Evolutionary conservation across 305 asterid species (phyloP), one percentile per base, ranked within the genome.

Genomic region (Salvia sclarea): DNA sequence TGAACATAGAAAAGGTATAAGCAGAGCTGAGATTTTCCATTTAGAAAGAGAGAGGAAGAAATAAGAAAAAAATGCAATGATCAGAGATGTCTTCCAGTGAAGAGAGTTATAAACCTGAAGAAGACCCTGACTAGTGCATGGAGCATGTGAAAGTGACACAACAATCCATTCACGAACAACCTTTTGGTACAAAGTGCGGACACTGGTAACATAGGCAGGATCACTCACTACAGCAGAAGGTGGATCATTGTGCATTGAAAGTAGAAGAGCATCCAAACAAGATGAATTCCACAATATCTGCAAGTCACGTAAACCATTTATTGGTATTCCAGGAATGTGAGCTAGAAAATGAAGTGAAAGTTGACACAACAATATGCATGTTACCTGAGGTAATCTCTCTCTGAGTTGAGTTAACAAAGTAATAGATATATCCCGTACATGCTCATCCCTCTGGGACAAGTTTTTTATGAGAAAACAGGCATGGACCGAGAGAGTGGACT

Each of bases 91-190:
- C 12, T 24, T 25, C 57, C 68, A 60, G 41, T 61, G 40, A 49
- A 54, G 55, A 66, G 60, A 66, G 54, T 73, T 69, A 72, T 24
- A 71, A 78, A 94, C 99, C 99, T 94, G 99, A 81, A 95, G 99
- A 79, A 95, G 98, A 67, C 99, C 99, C 91, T 95, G 99, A 74
- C 85, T 88, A 12, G 98, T 88, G 92, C 99, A 95, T 22, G 99
- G 99, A 74, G 99, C 99, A 79, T 92, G 85, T 67, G 99, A 95
- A 68, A 95, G 96, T 25, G 99, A 92, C 69, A 92, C 84, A 66
- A 92, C 62, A 31, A 95, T 92, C 99, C 99, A 95, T 66, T 95
- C 99, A 28, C 95, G 86, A 62, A 92, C 97, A 79, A 84, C 76
- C 84, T 78, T 92, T 77, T 95, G 99, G 90, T 85, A 95, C 75